Percentiles rank a stretch among this genome's conserved stretches.
Conservation (phyloP, 805 yeast species). For the Zygosaccharomyces pseudorouxii region DNA sequence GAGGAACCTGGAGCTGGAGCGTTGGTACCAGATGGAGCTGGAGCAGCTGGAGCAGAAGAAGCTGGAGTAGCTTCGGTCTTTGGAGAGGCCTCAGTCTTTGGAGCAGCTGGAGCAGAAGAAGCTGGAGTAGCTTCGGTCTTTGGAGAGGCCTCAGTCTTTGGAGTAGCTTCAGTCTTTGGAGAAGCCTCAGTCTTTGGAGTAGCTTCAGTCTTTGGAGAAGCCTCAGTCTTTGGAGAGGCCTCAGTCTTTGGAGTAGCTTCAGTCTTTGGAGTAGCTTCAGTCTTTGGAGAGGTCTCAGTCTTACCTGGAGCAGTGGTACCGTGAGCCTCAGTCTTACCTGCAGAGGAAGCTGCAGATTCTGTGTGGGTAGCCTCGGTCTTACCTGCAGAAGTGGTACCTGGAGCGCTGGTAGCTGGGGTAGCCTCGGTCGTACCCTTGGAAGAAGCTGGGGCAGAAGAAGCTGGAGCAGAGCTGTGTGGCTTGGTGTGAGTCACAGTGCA, state of each 20-base stretch:
- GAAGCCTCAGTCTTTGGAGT: not conserved
- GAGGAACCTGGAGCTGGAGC: not conserved
- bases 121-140: constrained; percentile 1
- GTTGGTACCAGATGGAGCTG: constrained; percentile 8
- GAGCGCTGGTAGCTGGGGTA: constrained; percentile 1
- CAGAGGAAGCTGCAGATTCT: not conserved
- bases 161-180: constrained; percentile 1
- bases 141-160: not conserved
- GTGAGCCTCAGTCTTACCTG: not conserved
- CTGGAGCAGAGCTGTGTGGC: not conserved
- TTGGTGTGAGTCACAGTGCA: constrained; percentile 46
- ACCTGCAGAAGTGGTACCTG: not conserved
- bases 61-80: not conserved
- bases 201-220: not conserved
- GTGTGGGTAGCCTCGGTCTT: constrained; percentile 4
- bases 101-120: constrained; percentile 7
- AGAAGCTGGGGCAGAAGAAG: not conserved
- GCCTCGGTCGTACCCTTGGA: constrained; percentile 5
- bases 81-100: not conserved
- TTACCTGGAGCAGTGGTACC: constrained; percentile 1
- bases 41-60: constrained; percentile 6
- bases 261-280: not conserved
- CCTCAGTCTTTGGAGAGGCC: not conserved
- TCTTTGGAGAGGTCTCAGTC: not conserved
- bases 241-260: not conserved